Base-by-base conservation (phyloP, 805 yeast species). In the Lipomyces lipofer region DNA sequence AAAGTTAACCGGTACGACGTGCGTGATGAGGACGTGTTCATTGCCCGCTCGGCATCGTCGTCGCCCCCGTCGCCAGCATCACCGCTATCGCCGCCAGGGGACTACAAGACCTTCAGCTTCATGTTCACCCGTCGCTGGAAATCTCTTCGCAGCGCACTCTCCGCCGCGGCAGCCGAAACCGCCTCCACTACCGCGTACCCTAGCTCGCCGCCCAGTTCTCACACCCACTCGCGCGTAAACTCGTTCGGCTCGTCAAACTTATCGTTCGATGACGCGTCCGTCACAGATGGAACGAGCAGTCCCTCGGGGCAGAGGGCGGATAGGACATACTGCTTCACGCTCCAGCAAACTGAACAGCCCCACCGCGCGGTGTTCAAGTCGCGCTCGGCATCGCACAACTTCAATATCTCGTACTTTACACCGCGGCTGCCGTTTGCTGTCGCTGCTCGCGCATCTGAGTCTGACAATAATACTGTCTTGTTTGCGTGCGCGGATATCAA, bases 11-110 rank as follows among this genome's bases (percentile, higher is more conserved):
- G 62, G 21, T 58, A 55, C 29, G 62, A 58, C 21, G 62, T 58
- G 45, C 62, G 55, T 32, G 62, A 58, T 30, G 62, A 58, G 25
- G 59, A 58, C 8, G 55, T 58, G 28, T 50, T 51, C 27, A 53
- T 56, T 40, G 35, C 29, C 13, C 44, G 58, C 25, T 25, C 48
- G 35, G 7, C 47, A 4, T 32, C 48, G 28, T 27, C 39, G 22
- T 35, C 22, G 33, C 40, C 32, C 12, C 13, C 43, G 28, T 27
- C 33, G 33, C 21, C 19, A 10, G 24, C 35, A 7, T n/a, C 22
- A 13, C 45, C 30, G 6, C 7, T 12, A 6, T 42, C 45, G 33
- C 32, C 22, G 3, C n/a, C 9, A 19, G n/a, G 24, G 19, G 40
- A 22, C 40, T 15, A 24, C 42, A 22, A 46, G 49, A 15, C 43